Base-by-base conservation (phyloP, 257 asterid genomes). In the Hygrophila difformis region DNA sequence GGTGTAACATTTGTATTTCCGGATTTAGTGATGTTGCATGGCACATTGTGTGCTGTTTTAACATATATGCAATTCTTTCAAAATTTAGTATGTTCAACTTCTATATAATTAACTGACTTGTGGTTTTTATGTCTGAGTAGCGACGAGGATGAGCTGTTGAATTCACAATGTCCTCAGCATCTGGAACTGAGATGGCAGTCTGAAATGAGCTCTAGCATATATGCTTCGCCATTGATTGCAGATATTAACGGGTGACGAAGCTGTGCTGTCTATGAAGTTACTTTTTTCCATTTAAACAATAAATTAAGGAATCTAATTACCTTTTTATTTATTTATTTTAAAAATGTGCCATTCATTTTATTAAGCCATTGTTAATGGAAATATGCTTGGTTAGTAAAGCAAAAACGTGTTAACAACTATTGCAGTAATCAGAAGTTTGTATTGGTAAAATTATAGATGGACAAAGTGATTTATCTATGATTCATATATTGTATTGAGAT, bases 181-280 rank as follows among this genome's bases (percentile, higher is more conserved):
- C 76, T 91, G 80, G 99, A 91, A 60, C 76, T 86, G 60, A 76
- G 99, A 69, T 91, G 99, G 99, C 95, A 91, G 76, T 60, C 86
- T 47, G 99, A 91, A 83, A 95, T 91, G 65, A 91, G 97, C 71
- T 83, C 99, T 51, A 91, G 99, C 72, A 69, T 91, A 53, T 91
- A 86, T 59, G 93, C 97, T 0, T 44, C 99, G 28, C 99, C 99
- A 0, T 66, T 91, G 73, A 62, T 91, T 49, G 95, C 97, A 15
- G 99, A 91, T 76, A 86, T 91, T 59, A 91, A 91, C 81, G 80
- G 95, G 99, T 91, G 67, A 63, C 39, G 16, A 13, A 20, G 13
- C 18, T 5, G 35, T 26, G 33, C 39, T 45, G 45, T 19, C 47
- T 49, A 59, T 49, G 47, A 28, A 53, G 16, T 37, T 60, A 28